Evolutionary conservation across 306 rosid genomes (phyloP), one percentile per base, ranked within the genome.

Genomic region (Vigna reflexopilosa): DNA sequence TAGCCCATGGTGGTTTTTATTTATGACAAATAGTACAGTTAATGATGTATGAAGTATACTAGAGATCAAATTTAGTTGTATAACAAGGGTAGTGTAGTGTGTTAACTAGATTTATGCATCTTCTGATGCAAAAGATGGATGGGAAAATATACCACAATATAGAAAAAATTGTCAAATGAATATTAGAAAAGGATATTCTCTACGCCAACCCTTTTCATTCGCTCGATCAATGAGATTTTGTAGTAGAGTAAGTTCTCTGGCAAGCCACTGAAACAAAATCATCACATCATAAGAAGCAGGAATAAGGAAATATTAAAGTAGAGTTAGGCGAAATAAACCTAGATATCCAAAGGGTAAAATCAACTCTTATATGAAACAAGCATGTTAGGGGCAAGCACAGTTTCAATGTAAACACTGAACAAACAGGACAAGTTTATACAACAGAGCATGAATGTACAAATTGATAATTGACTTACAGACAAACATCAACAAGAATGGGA

Each of bases 181-280:
- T 63, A 76, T 73, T 70, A 74, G 80, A 30, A 80, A 86, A 93
- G 98, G 98, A 93, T 93, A 93, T 93, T 94, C 98, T 87, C 80
- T 86, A 30, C 96, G 96, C 96, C 94, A 86, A 9, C 98, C 98
- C 88, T 90, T 94, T 68, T 94, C 98, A 77, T 92, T 94, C 30
- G 93, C 90, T 74, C 90, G 89, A 67, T 91, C 96, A 65, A 90
- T 94, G 32, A 81, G 93, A 77, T 89, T 87, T 78, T 88, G 82
- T 54, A 94, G 78, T 28, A 78, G 40, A 42, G 72, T 57, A 26
- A 94, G 86, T 85, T 90, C 97, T 76, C 86, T 85, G 24, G 78
- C 83, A 51, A 94, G 87, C 94, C 93, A 91, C 98, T 91, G 81
- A 22, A 76, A 82, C 45, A 80, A 85, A 85, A 80, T 73, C 66